A percentile compares a stretch with the other conserved stretches of the same genome.
Conservation (phyloP, 768 basidiomycete genomes). For the Rhodotorula diobovata region DNA sequence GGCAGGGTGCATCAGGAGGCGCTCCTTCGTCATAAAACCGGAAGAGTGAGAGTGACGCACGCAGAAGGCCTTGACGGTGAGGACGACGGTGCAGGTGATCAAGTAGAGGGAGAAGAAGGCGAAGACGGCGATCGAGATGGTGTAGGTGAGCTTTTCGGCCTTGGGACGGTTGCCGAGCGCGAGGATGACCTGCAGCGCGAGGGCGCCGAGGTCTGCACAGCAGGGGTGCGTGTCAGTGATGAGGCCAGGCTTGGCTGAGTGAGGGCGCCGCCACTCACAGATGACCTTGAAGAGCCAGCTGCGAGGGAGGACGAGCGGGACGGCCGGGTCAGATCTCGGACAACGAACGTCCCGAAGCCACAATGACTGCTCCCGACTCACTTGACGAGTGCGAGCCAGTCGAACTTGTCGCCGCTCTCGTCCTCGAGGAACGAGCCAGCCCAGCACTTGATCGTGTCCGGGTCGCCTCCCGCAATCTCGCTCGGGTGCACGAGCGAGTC, state of each 20-base stretch:
- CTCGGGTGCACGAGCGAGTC: slow-evolving; percentile 34
- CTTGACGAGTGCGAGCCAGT: slow-evolving; percentile 39
- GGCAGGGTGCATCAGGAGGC: neutral
- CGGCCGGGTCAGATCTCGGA: neutral
- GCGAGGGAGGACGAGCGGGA: neutral
- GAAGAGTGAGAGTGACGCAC: neutral
- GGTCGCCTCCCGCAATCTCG: slow-evolving; percentile 35
- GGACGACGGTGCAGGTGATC: slow-evolving; percentile 55
- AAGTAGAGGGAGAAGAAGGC: slow-evolving; percentile 78
- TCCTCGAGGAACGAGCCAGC: slow-evolving; percentile 38
- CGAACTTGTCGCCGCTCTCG: slow-evolving; percentile 26
- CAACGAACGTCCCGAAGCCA: neutral
- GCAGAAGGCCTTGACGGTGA: slow-evolving; percentile 68
- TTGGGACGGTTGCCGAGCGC: slow-evolving; percentile 80
- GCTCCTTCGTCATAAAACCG: accelerated
- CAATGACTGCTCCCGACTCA: neutral
- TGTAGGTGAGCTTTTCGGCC: slow-evolving; percentile 71
- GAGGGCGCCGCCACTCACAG: too few species aligned
- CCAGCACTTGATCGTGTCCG: slow-evolving; percentile 39
- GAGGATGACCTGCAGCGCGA: slow-evolving; percentile 74
- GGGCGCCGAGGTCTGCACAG: slow-evolving; percentile 31
- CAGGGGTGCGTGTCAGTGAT: neutral
- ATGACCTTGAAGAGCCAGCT: slow-evolving; percentile 41
- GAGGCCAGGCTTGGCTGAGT: too few species aligned
- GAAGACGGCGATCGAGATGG: slow-evolving; percentile 60